Conservation (phyloP, 192 early-diverging fungal genomes). For the Powellomyces hirtus region DNA sequence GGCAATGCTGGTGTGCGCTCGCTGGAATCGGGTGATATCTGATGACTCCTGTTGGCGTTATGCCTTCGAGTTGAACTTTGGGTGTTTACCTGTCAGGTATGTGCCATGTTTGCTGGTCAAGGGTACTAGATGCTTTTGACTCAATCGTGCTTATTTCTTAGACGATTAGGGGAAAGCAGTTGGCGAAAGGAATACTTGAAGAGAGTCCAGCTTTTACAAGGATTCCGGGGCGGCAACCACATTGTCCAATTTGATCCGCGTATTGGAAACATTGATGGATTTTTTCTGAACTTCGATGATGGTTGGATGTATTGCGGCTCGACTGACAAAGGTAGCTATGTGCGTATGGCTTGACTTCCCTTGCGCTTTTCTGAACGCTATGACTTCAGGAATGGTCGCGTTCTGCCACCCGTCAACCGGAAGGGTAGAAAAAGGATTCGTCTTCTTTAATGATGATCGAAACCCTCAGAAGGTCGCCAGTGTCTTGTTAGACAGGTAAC, state of each 20-base stretch:
- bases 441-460: slow-evolving; percentile 47
- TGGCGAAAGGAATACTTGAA: slow-evolving; percentile 40
- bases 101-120: background rate
- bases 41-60: slow-evolving; percentile 44
- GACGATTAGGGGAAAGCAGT: slow-evolving; percentile 32
- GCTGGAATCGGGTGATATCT: slow-evolving; percentile 35
- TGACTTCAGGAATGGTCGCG: slow-evolving; percentile 48
- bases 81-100: slow-evolving; percentile 27
- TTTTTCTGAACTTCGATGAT: slow-evolving; percentile 50
- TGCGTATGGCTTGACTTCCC: background rate
- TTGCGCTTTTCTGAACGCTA: too few relatives aligned
- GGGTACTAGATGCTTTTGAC: background rate
- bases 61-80: slow-evolving; percentile 33
- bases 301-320: slow-evolving; percentile 55
- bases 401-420: slow-evolving; percentile 58
- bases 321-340: slow-evolving; percentile 39
- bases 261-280: slow-evolving; percentile 49
- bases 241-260: slow-evolving; percentile 56
- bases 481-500: slow-evolving; percentile 59
- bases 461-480: slow-evolving; percentile 34
- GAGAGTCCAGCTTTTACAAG: slow-evolving; percentile 27
- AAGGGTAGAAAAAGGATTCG: slow-evolving; percentile 55
- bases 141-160: background rate
- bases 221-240: slow-evolving; percentile 35
- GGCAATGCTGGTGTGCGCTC: slow-evolving; percentile 27